Conservation (phyloP, 768 basidiomycete species). For the Strobilomyces echinocephalus region DNA sequence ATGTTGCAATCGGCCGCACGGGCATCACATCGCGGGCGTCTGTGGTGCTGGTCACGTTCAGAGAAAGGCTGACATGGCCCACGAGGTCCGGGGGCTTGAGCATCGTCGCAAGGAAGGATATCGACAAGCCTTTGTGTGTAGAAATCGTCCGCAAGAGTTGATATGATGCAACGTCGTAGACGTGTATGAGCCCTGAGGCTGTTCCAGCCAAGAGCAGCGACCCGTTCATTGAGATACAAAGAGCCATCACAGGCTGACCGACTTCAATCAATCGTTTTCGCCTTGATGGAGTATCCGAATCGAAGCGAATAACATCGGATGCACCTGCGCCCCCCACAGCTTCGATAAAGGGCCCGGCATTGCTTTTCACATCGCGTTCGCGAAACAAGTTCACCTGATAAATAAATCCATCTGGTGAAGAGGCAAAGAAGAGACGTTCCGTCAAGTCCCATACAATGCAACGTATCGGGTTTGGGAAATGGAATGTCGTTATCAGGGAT, state of each 20-base stretch:
- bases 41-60: constrained; percentile 33
- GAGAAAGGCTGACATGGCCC: constrained; percentile 64
- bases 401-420: constrained; percentile 68
- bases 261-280: constrained; percentile 65
- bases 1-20: constrained; percentile 59
- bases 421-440: constrained; percentile 87
- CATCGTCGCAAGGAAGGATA: constrained; percentile 73
- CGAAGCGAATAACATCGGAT: constrained; percentile 67
- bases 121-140: constrained; percentile 59
- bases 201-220: constrained; percentile 84
- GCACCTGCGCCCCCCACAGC: constrained; percentile 73
- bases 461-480: constrained; percentile 74
- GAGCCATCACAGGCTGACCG: constrained; percentile 63
- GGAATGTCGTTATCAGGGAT: constrained; percentile 78
- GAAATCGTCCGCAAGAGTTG: constrained; percentile 81
- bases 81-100: constrained; percentile 85
- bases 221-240: constrained; percentile 74
- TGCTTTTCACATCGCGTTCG: constrained; percentile 48
- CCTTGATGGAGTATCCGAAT: constrained; percentile 41
- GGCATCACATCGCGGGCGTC: constrained; percentile 56
- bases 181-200: constrained; percentile 59
- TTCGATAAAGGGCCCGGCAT: constrained; percentile 48
- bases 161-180: constrained; percentile 88
- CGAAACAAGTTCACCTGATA: constrained; percentile 78
- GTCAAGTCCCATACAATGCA: constrained; percentile 74